Evolutionary conservation across 148 eudicot species (phyloP).

Genomic region (Camellia sinensis): DNA sequence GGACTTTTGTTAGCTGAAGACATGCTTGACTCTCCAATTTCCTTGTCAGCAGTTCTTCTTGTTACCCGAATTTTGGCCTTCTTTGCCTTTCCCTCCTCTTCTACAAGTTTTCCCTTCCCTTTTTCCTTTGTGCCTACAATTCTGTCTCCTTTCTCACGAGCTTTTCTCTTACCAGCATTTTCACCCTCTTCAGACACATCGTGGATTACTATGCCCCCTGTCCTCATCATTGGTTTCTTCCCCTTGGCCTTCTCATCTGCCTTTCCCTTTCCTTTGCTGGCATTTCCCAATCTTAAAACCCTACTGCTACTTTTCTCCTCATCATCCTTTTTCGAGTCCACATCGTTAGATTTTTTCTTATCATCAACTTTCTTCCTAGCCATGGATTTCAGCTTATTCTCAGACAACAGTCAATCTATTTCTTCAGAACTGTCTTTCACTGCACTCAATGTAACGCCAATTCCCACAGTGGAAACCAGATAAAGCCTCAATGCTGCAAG

Average conservation of each 20-base stretch:
- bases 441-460: too few species aligned
- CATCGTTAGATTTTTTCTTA: background rate
- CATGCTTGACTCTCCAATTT: background rate
- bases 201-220: background rate
- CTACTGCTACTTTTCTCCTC: background rate
- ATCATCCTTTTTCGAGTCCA: background rate
- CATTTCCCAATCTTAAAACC: slow-evolving; percentile 1
- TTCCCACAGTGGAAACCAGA: background rate
- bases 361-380: slow-evolving; percentile 2
- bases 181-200: slow-evolving; percentile 1
- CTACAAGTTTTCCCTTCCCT: slow-evolving; percentile 2
- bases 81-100: slow-evolving; percentile 1
- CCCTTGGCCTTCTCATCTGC: background rate
- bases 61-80: background rate
- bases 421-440: too few species aligned
- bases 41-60: background rate
- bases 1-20: background rate
- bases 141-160: background rate
- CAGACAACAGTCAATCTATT: too few species aligned
- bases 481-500: background rate
- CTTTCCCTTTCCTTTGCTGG: background rate
- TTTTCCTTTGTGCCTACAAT: background rate
- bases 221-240: too few species aligned
- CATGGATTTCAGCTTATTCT: background rate
- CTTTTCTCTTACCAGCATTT: background rate